Percentiles rank a stretch among this genome's conserved stretches.
These are phyloP conservation scores for Picea sitchensis DNA, from an alignment of 75 land plant species.

Conservation along the genomic window DNA sequence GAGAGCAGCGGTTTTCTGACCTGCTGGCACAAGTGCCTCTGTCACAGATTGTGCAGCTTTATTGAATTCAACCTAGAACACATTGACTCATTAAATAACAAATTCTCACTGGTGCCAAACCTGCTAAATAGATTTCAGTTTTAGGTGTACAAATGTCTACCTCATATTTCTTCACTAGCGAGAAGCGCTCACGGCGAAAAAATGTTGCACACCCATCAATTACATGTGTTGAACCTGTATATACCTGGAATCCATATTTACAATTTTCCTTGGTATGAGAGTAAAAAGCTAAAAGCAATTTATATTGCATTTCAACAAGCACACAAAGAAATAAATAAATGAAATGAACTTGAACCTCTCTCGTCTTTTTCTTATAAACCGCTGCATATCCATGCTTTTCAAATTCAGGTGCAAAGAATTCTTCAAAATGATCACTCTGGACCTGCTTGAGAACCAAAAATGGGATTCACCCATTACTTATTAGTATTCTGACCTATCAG, in stretches of 20 bases:
- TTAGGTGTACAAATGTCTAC: slow-evolving; percentile 13
- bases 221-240: slow-evolving; percentile 27
- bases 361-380: slow-evolving; percentile 47
- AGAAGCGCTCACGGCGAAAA: slow-evolving; percentile 41
- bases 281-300: too few species aligned
- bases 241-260: slow-evolving; percentile 30
- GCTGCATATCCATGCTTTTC: slow-evolving; percentile 50
- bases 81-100: neutral
- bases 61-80: slow-evolving; percentile 40
- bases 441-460: slow-evolving; percentile 34
- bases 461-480: neutral
- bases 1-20: slow-evolving; percentile 24
- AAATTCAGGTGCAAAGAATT: slow-evolving; percentile 49
- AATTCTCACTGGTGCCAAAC: neutral
- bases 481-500: neutral
- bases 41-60: slow-evolving; percentile 46
- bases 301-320: too few species aligned
- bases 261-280: neutral
- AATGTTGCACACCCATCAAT: slow-evolving; percentile 61
- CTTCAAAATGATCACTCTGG: slow-evolving; percentile 62
- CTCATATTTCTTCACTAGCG: slow-evolving; percentile 44
- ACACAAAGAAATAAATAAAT: too few species aligned
- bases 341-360: neutral
- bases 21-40: slow-evolving; percentile 25
- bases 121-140: neutral